Evolutionary conservation across 495 filamentous ascomycete genomes (phyloP).

Genomic region (Parathielavia hyrcaniae): DNA sequence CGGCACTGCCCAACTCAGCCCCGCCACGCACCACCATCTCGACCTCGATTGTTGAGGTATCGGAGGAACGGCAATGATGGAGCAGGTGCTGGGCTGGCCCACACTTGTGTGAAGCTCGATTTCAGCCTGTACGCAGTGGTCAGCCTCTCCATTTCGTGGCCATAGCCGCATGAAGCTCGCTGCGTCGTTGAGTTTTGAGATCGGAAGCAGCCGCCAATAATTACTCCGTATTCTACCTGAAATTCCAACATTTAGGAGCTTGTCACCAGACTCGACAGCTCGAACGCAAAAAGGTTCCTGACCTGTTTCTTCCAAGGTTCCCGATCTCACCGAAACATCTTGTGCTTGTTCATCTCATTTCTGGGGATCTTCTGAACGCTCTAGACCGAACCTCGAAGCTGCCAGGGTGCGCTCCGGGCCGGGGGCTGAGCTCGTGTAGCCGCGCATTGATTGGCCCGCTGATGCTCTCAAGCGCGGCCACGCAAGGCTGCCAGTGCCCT

Average conservation of each 20-base stretch:
- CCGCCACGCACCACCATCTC: neutral
- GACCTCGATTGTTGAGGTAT: too few species aligned
- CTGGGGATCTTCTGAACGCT: too few species aligned
- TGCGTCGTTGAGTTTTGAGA: neutral
- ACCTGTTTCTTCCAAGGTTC: neutral
- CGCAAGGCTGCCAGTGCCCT: constrained; percentile 11
- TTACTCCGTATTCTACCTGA: too few species aligned
- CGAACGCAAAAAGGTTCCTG: too few species aligned
- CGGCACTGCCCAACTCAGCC: constrained; percentile 6
- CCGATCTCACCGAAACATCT: too few species aligned
- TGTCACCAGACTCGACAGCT: too few species aligned
- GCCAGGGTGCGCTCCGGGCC: constrained; percentile 18
- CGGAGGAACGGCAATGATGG: neutral
- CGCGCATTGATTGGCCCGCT: constrained; percentile 16
- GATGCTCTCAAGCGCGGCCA: constrained; percentile 10
- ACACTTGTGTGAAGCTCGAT: constrained; percentile 1
- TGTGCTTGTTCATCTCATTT: too few species aligned
- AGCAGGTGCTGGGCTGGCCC: neutral
- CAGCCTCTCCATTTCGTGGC: neutral
- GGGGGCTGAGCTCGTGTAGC: constrained; percentile 15
- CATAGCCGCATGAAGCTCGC: neutral
- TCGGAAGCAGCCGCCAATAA: too few species aligned
- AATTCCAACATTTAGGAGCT: too few species aligned
- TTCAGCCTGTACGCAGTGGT: neutral
- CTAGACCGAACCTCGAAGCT: too few species aligned